Evolutionary conservation across 305 asterid genomes (phyloP).

Genomic region (Solanum hybrid): DNA sequence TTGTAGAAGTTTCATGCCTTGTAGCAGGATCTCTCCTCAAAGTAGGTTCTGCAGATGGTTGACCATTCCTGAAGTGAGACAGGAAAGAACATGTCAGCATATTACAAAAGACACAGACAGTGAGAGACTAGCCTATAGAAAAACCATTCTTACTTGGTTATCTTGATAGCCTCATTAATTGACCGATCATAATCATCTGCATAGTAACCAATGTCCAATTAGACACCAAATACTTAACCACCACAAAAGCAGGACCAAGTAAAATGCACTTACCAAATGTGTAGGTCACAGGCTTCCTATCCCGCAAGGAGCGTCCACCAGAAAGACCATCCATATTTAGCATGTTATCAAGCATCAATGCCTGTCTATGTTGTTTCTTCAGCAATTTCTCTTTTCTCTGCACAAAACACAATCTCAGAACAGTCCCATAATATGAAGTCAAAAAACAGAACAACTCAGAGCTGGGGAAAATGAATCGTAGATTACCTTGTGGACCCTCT

Average conservation of each 20-base stretch:
- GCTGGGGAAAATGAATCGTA: background rate
- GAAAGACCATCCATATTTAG: slow-evolving; percentile 57
- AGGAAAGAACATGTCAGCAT: slow-evolving; percentile 11
- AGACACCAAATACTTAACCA: background rate
- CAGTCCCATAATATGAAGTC: background rate
- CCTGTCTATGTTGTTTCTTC: slow-evolving; percentile 93
- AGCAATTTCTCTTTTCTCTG: slow-evolving; percentile 87
- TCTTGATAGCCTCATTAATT: slow-evolving; percentile 80
- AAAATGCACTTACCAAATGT: slow-evolving; percentile 59
- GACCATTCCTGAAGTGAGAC: slow-evolving; percentile 45
- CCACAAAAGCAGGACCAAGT: background rate
- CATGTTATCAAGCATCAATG: slow-evolving; percentile 88
- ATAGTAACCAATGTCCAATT: slow-evolving; percentile 4
- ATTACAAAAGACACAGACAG: background rate
- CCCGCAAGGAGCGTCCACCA: slow-evolving; percentile 94
- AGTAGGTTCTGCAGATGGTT: slow-evolving; percentile 45
- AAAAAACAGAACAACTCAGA: background rate
- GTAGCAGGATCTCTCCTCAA: slow-evolving; percentile 43
- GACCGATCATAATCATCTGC: slow-evolving; percentile 91
- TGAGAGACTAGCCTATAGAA: background rate
- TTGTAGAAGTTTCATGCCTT: slow-evolving; percentile 44
- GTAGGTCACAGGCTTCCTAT: slow-evolving; percentile 91
- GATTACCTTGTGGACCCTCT: slow-evolving; percentile 84
- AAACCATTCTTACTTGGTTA: slow-evolving; percentile 60
- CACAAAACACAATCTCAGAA: slow-evolving; percentile 19